Evolutionary conservation across 306 rosid species (phyloP).

Genomic region (Malus sieversii): DNA sequence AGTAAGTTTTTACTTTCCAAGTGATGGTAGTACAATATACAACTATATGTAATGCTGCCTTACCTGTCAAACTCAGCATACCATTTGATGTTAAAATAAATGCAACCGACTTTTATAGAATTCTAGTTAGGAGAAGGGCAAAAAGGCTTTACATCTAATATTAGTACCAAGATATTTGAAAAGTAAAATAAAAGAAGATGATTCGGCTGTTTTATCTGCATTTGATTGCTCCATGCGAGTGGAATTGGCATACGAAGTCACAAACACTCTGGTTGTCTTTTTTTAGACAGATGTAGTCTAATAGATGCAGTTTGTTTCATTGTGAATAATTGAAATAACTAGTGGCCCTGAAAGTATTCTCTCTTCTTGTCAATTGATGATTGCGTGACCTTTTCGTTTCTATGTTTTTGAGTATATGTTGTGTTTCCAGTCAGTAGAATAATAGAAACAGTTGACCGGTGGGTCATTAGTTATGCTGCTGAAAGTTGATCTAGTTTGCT

Average conservation of each 20-base stretch:
- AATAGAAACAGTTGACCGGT: background rate
- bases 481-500: background rate
- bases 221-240: background rate
- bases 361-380: background rate
- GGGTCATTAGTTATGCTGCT: background rate
- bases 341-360: background rate
- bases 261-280: background rate
- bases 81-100: constrained; percentile 3
- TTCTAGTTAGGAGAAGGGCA: background rate
- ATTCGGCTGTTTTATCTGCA: background rate
- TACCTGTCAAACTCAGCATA: background rate
- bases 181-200: background rate
- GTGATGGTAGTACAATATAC: background rate
- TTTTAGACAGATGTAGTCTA: background rate
- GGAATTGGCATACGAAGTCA: background rate
- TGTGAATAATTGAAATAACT: background rate
- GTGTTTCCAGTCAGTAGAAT: no score
- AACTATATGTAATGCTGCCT: background rate
- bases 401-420: background rate
- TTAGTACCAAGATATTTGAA: background rate
- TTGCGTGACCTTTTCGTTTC: background rate
- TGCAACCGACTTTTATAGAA: background rate
- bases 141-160: background rate
- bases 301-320: background rate
- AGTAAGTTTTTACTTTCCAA: constrained; percentile 14